A percentile compares a stretch with the other conserved stretches of the same genome.
phyloP scores from a whole-genome alignment of 192 early-diverging fungal genomes.

The Umbelopsis ramanniana region DNA sequence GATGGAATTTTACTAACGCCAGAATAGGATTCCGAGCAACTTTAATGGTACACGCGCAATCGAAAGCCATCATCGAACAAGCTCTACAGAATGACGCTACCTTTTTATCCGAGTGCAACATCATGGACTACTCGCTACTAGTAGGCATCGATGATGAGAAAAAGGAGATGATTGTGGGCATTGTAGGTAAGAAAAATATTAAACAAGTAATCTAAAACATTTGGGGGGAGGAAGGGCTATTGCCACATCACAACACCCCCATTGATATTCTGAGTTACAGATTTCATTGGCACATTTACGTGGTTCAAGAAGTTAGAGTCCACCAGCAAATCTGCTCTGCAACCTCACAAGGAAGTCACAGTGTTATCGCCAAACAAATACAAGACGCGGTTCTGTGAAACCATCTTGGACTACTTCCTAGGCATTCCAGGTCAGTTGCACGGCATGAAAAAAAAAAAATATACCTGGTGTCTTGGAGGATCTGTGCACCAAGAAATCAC shows the following conservation, averaged over 20 bases:
- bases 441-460: neutral
- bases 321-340: constrained; percentile 66
- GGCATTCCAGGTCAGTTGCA: constrained; percentile 74
- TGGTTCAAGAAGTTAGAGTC: constrained; percentile 97
- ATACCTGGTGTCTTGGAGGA: neutral
- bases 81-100: constrained; percentile 92
- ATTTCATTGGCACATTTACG: constrained; percentile 96
- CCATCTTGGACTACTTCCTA: constrained; percentile 89
- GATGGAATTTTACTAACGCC: constrained; percentile 11
- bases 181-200: constrained; percentile 64
- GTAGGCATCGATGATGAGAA: constrained; percentile 89
- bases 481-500: neutral
- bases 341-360: constrained; percentile 84
- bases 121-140: constrained; percentile 97
- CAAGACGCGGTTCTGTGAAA: constrained; percentile 86
- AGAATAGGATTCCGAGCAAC: constrained; percentile 48
- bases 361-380: constrained; percentile 94
- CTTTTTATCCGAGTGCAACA: constrained; percentile 88
- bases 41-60: constrained; percentile 84
- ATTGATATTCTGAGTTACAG: constrained; percentile 40
- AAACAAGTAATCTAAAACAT: neutral
- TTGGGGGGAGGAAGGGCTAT: too few relatives aligned
- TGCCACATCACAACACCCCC: neutral
- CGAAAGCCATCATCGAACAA: constrained; percentile 77
- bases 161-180: constrained; percentile 89